Base-by-base conservation (phyloP, 2,329 filamentous ascomycete genomes). In the Thermoascus crustaceus region DNA sequence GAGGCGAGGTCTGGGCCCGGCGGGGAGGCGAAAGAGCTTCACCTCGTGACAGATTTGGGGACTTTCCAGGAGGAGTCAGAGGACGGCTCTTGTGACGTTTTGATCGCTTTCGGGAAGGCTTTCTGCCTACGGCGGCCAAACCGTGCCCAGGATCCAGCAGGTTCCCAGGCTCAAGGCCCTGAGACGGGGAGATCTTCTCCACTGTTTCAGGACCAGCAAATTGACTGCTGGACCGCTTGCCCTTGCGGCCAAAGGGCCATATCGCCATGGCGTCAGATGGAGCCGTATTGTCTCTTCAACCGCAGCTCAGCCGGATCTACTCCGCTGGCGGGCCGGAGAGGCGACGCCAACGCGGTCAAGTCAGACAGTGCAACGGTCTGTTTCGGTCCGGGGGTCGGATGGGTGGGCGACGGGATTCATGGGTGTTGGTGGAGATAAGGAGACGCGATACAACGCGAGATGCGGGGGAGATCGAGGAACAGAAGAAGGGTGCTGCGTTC, bases 201-300 rank as follows among this genome's bases (percentile, higher is more conserved):
- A 45, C 53, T 46, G 59, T 60, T 46, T 66, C 65, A 55, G 77
- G 69, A 52, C 69, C 61, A 50, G 72, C 72, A 40, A 71, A 63
- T 46, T 73, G 61, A 48, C 71, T 72, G 48, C 71, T 73, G 59
- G 76, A 76, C 63, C 79, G 79, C 61, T 78, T 80, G 63, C 75
- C 80, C 64, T 73, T 80, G 54, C 81, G 78, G 62, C 80, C 73
- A 63, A 93, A 94, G 42, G 80, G 84, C 86, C 85, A 93, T 61
- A 88, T 68, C 57, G 80, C 77, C 84, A 89, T 89, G 51, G 48
- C 55, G 54, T 25, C 26, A 2, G 26, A 10, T 4, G 11, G 16
- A 16, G 13, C 18, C 26, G 16, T 29, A 9, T 13, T 29, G 14
- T 16, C 26, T n/a, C 9, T 6, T 17, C 11, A 18, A 17, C 26